Percentiles rank a stretch among this genome's conserved stretches.
These are phyloP conservation scores for Aspergillus jensenii DNA, from an alignment of 2,329 filamentous ascomycete genomes.

Conservation along the genomic window DNA sequence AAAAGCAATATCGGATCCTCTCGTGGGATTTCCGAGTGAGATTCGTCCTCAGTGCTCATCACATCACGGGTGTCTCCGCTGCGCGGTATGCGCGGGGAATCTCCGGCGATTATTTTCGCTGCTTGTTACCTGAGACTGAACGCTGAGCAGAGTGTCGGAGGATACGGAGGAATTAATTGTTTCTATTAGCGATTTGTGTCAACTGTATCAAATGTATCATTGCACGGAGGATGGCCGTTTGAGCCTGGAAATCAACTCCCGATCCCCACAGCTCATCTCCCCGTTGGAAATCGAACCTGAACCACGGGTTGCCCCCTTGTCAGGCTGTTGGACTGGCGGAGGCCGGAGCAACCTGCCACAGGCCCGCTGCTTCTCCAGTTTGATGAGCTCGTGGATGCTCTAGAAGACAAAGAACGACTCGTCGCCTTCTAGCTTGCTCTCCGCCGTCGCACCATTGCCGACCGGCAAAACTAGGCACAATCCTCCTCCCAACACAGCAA, in stretches of 20 bases:
- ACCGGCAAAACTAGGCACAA: background rate
- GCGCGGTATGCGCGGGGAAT: slow-evolving; percentile 20
- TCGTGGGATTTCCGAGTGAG: slow-evolving; percentile 7
- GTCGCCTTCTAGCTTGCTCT: slow-evolving; percentile 1
- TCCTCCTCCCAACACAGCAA: background rate
- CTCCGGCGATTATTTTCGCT: slow-evolving; percentile 9
- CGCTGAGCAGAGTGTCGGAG: too few relatives aligned
- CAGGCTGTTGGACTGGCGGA: background rate
- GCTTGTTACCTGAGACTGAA: background rate
- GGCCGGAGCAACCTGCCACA: background rate
- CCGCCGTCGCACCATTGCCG: background rate
- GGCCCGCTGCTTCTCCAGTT: background rate
- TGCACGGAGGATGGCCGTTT: background rate
- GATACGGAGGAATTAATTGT: background rate
- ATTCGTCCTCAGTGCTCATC: background rate
- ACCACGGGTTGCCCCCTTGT: background rate
- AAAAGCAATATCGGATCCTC: slow-evolving; percentile 5
- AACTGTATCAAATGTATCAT: background rate
- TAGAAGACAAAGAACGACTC: slow-evolving; percentile 3
- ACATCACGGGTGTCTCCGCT: background rate
- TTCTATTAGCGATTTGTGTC: background rate
- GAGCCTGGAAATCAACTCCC: background rate
- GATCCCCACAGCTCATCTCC: background rate
- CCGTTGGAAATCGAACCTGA: slow-evolving; percentile 1
- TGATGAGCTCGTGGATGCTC: background rate